phyloP scores from a whole-genome alignment of 345 rosid genomes.

The Rhodamnia argentea region DNA sequence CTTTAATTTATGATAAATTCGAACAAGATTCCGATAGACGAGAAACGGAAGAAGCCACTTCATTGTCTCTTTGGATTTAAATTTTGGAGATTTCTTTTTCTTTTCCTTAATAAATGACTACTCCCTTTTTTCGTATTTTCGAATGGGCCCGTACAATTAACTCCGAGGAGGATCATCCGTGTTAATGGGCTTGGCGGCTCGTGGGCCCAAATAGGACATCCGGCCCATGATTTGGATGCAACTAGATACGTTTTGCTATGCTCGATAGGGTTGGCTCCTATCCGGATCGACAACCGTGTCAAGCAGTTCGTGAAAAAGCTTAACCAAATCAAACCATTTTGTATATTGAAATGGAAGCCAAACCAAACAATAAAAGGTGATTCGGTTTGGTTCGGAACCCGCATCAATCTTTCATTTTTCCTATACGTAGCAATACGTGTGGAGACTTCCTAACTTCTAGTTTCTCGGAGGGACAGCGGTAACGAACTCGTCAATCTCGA shows the following conservation, averaged over 20 bases:
- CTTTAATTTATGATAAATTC: neutral
- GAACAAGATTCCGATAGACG: neutral
- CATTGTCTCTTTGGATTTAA: neutral
- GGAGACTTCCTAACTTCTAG: neutral
- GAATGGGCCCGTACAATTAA: neutral
- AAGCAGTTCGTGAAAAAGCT: neutral
- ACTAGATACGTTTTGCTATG: neutral
- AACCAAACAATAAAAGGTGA: too few relatives aligned
- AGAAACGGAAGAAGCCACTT: neutral
- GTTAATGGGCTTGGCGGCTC: neutral
- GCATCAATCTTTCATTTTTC: too few relatives aligned
- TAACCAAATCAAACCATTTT: neutral
- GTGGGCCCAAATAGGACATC: neutral
- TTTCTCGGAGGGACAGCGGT: neutral
- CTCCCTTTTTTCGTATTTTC: neutral
- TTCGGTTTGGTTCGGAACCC: too few relatives aligned
- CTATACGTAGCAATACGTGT: neutral
- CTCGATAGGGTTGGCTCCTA: neutral
- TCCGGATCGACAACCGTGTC: rapidly evolving
- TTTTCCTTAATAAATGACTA: neutral
- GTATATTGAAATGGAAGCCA: too few relatives aligned
- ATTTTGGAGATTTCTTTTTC: neutral
- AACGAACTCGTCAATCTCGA: neutral
- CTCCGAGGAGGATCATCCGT: neutral
- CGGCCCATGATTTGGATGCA: neutral